Percentiles rank a stretch among this genome's conserved stretches.
These are phyloP conservation scores for Hemerocallis citrina DNA, from an alignment of 106 monocot genomes.

Conservation along the genomic window DNA sequence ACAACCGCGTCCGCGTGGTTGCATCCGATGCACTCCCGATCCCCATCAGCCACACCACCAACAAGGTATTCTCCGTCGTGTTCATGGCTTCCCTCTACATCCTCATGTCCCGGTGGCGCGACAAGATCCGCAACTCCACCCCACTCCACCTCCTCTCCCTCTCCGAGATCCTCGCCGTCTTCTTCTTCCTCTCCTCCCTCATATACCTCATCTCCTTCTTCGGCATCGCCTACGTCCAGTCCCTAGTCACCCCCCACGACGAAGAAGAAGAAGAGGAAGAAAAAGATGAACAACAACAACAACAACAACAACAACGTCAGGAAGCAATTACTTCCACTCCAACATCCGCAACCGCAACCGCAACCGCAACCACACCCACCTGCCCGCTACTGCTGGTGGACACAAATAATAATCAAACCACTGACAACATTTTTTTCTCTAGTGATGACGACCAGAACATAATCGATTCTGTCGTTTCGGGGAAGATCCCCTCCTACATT, in stretches of 20 bases:
- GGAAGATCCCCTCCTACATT: conserved; percentile 23
- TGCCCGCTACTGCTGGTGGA: too few relatives aligned
- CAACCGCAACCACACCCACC: too few relatives aligned
- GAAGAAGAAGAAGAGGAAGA: conserved; percentile 38
- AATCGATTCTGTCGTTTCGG: conserved; percentile 16
- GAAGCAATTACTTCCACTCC: too few relatives aligned
- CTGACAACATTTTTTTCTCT: too few relatives aligned
- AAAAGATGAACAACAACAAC: too few relatives aligned
- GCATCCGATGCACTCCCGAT: conserved; percentile 82
- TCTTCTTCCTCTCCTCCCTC: conserved; percentile 66
- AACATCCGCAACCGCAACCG: background rate
- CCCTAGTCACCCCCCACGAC: conserved; percentile 46
- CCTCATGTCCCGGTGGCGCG: conserved; percentile 85
- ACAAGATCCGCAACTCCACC: conserved; percentile 70
- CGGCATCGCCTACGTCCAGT: conserved; percentile 87
- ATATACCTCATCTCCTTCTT: conserved; percentile 90
- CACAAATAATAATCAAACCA: background rate
- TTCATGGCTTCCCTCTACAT: conserved; percentile 70
- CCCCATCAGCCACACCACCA: conserved; percentile 82
- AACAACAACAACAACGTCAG: too few relatives aligned
- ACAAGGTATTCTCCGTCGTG: conserved; percentile 65
- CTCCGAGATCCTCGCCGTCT: conserved; percentile 56
- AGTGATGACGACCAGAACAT: conserved; percentile 29
- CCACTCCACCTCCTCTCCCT: conserved; percentile 70
- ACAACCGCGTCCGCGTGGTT: conserved; percentile 12